phyloP scores from a whole-genome alignment of 257 asterid genomes.

The Verbascum thapsus region DNA sequence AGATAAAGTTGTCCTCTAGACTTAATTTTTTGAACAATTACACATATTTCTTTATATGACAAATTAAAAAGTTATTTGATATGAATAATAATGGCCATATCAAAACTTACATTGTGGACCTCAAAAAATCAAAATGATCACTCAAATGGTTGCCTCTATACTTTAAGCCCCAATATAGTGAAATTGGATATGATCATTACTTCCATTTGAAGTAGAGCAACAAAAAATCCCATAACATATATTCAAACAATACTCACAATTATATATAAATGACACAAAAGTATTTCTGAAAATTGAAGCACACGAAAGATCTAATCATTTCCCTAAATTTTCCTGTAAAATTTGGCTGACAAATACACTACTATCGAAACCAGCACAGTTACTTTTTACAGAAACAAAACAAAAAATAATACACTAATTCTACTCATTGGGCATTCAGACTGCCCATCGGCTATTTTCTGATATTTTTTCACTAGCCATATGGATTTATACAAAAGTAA shows the following conservation, averaged over 20 bases:
- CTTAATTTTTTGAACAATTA: too few relatives aligned
- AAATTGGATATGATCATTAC: slow-evolving; percentile 35
- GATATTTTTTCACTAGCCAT: slow-evolving; percentile 30
- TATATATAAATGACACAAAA: slow-evolving; percentile 4
- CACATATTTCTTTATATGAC: too few relatives aligned
- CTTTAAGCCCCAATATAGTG: slow-evolving; percentile 12
- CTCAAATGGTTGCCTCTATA: not conserved
- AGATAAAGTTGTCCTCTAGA: too few relatives aligned
- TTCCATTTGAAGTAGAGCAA: slow-evolving; percentile 35
- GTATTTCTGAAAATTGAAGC: slow-evolving; percentile 26
- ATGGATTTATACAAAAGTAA: slow-evolving; percentile 32
- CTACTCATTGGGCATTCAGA: slow-evolving; percentile 37
- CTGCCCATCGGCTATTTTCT: slow-evolving; percentile 35
- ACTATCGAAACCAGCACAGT: slow-evolving; percentile 27
- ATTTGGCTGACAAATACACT: slow-evolving; percentile 28
- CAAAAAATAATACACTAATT: slow-evolving; percentile 21
- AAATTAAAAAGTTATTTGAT: too few relatives aligned
- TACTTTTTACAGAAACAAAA: slow-evolving; percentile 30
- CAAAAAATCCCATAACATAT: slow-evolving; percentile 19
- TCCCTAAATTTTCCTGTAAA: slow-evolving; percentile 26
- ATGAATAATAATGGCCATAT: too few relatives aligned
- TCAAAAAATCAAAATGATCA: too few relatives aligned
- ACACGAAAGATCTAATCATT: slow-evolving; percentile 41
- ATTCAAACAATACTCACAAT: slow-evolving; percentile 23
- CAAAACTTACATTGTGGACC: too few relatives aligned